Base-by-base conservation (phyloP, 495 filamentous ascomycete species). In the Daldinia vernicosa region DNA sequence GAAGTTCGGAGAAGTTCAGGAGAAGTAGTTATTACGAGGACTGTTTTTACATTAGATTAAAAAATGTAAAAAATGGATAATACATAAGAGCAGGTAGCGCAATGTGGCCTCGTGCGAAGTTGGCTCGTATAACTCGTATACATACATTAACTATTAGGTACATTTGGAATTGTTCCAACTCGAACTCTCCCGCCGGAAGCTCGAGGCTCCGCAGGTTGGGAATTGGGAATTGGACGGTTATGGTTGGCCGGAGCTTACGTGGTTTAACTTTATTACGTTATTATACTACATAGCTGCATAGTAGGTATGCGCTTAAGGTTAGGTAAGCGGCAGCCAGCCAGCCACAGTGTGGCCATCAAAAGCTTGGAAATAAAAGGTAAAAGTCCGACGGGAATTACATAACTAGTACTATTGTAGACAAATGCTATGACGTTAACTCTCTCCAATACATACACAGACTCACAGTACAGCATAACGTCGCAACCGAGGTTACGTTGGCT, bases 161-260 rank as follows among this genome's bases (percentile, higher is more conserved):
- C n/a, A n/a, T n/a, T n/a, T n/a, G n/a, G n/a, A n/a, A 39, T 19
- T 54, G 26, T 9, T 58, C 51, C 62, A 53, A 54, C 56, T 59
- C 33, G 58, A 52, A 52, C 5, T 61, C 5, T 50, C 51, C 32
- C 37, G 45, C 52, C 70, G 70, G 70, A 72, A 30, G 64, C 32
- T 65, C 60, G 6, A 72, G 45, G 6, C 32, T 68, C 70, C 70
- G 70, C 33, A 55, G 54, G 62, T 72, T 68, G 57, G 4, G 70
- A 72, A 72, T 68, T 68, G 56, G 50, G 28, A 43, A 56, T 53
- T 53, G 27, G 26, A 53, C n/a, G 6, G 30, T 50, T 68, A 24
- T 69, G 64, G 60, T 72, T 72, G 70, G 65, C 37, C 9, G 63
- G 17, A 50, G 56, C 55, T 61, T 24, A 52, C 14, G 19, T 11